Conservation (phyloP, 2,329 filamentous ascomycete species). For the Fusarium torreyae region DNA sequence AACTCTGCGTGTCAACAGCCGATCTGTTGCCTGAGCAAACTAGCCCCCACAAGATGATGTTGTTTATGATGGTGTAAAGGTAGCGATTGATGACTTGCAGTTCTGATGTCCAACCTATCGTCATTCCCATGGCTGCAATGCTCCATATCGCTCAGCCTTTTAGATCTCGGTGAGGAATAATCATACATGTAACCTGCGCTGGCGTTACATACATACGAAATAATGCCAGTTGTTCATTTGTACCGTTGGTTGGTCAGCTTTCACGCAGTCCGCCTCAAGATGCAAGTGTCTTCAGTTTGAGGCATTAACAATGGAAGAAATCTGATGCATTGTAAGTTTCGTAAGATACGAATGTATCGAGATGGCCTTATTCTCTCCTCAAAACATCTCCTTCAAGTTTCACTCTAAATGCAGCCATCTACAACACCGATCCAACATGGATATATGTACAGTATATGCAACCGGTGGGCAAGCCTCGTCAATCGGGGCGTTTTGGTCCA, state of each 20-base stretch:
- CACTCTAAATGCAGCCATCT: constrained; percentile 25
- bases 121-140: constrained; percentile 1
- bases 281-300: constrained; percentile 31
- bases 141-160: constrained; percentile 33
- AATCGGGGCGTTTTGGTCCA: constrained; percentile 38
- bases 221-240: constrained; percentile 44
- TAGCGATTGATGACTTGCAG: constrained; percentile 31
- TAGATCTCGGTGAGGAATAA: constrained; percentile 32
- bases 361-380: constrained; percentile 28
- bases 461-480: constrained; percentile 42
- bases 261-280: constrained; percentile 31
- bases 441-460: constrained; percentile 34
- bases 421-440: constrained; percentile 13
- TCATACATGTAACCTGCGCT: constrained; percentile 21
- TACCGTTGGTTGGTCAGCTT: constrained; percentile 26
- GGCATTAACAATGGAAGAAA: constrained; percentile 30
- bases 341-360: background rate
- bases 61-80: constrained; percentile 5
- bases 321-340: background rate
- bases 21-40: constrained; percentile 35
- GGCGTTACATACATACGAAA: constrained; percentile 21
- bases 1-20: constrained; percentile 27
- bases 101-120: constrained; percentile 2
- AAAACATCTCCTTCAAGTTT: constrained; percentile 16
- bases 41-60: constrained; percentile 21